These are phyloP conservation scores for Amanita jacksonii DNA, from an alignment of 768 basidiomycete species.

Conservation along the genomic window DNA sequence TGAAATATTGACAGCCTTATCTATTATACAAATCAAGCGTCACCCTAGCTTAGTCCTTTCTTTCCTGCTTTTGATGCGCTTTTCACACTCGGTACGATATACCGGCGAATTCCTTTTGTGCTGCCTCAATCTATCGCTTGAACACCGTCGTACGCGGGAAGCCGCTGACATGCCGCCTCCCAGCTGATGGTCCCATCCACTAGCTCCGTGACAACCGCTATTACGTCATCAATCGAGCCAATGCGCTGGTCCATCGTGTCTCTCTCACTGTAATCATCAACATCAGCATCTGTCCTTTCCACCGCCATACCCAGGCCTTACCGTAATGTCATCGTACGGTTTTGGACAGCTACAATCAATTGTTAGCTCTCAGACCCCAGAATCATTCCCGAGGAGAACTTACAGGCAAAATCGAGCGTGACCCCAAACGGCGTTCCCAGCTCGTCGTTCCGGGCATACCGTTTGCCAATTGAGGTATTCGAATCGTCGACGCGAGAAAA, in stretches of 20 bases:
- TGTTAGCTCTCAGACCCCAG: neutral
- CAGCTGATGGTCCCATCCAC: constrained; percentile 70
- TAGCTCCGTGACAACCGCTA: constrained; percentile 68
- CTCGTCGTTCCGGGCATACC: constrained; percentile 97
- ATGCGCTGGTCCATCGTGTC: constrained; percentile 93
- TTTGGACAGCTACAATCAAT: constrained; percentile 61
- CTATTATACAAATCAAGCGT: constrained; percentile 2
- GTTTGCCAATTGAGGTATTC: constrained; percentile 89
- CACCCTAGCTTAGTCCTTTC: too few relatives aligned
- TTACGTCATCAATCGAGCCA: constrained; percentile 83
- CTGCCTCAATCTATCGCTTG: constrained; percentile 68
- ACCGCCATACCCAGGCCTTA: too few relatives aligned
- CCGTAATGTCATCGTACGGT: constrained; percentile 91
- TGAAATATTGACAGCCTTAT: neutral
- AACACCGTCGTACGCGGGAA: constrained; percentile 80
- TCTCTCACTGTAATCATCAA: constrained; percentile 54
- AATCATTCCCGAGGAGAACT: constrained; percentile 15
- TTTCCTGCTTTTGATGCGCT: neutral
- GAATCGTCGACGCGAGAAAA: constrained; percentile 96
- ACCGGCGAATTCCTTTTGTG: neutral
- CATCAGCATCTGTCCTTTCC: neutral
- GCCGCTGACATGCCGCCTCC: constrained; percentile 58
- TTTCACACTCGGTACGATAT: neutral
- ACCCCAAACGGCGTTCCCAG: constrained; percentile 96
- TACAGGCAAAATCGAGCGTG: constrained; percentile 88